phyloP scores from a whole-genome alignment of 2,329 filamentous ascomycete species.

The Myrmaecium sp. region DNA sequence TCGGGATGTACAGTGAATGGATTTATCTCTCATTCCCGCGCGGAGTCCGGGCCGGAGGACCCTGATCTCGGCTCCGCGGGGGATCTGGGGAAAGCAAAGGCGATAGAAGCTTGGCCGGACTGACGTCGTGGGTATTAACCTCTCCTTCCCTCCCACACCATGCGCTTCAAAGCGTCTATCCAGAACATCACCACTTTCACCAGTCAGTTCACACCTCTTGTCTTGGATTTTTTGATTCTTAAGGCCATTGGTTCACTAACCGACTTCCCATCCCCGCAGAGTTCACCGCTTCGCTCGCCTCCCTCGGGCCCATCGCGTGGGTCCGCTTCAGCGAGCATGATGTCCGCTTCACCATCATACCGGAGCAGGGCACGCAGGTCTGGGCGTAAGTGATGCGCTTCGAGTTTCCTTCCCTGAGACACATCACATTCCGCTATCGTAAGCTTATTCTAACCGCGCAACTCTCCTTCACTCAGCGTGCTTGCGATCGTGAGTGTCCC shows the following conservation, averaged over 20 bases:
- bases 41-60: too few species aligned
- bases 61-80: too few species aligned
- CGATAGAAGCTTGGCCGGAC: too few species aligned
- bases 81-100: too few species aligned
- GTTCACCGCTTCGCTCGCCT: slow-evolving; percentile 44
- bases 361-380: slow-evolving; percentile 85
- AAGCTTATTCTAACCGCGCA: slow-evolving; percentile 7
- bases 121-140: too few species aligned
- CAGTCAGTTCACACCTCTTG: slow-evolving; percentile 24
- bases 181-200: slow-evolving; percentile 35
- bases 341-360: slow-evolving; percentile 88
- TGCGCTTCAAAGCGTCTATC: slow-evolving; percentile 38
- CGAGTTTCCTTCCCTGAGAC: slow-evolving; percentile 2
- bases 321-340: slow-evolving; percentile 73
- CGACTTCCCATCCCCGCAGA: slow-evolving; percentile 22
- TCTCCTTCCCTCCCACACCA: too few species aligned
- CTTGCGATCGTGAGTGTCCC: slow-evolving; percentile 21
- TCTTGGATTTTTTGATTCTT: background rate
- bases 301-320: slow-evolving; percentile 73
- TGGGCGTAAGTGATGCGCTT: slow-evolving; percentile 55
- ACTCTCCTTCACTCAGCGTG: slow-evolving; percentile 17
- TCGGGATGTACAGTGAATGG: too few species aligned
- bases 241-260: slow-evolving; percentile 3
- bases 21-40: too few species aligned
- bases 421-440: slow-evolving; percentile 1